Conservation (phyloP, 148 eudicot genomes). For the Euryodendron excelsum region DNA sequence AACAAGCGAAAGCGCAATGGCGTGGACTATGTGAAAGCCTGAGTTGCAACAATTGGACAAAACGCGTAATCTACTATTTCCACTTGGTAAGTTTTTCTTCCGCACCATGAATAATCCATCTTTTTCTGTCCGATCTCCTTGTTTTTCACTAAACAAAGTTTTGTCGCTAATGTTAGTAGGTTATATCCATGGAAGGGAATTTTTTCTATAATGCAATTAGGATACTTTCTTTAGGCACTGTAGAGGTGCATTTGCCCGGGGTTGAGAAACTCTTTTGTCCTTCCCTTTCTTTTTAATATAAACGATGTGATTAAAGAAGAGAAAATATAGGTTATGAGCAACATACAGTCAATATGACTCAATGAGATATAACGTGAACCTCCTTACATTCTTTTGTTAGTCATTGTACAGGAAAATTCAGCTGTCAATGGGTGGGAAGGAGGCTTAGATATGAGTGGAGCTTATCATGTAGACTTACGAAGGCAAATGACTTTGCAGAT, state of each 20-base stretch:
- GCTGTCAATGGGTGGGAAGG: slow-evolving; percentile 13
- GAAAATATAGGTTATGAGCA: not conserved
- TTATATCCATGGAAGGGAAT: not conserved
- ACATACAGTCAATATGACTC: not conserved
- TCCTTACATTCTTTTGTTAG: slow-evolving; percentile 16
- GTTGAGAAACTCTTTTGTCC: too few species aligned
- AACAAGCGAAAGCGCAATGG: slow-evolving; percentile 69
- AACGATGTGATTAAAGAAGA: not conserved
- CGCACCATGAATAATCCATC: not conserved
- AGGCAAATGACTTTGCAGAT: slow-evolving; percentile 12
- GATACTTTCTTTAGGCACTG: too few species aligned
- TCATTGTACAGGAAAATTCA: slow-evolving; percentile 17
- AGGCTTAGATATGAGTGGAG: slow-evolving; percentile 8
- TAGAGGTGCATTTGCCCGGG: too few species aligned
- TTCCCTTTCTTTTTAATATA: too few species aligned
- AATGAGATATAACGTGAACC: not conserved
- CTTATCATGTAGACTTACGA: not conserved
- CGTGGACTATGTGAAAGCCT: slow-evolving; percentile 44
- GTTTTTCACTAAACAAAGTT: not conserved
- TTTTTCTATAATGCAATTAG: too few species aligned
- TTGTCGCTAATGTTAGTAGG: not conserved
- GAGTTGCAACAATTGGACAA: slow-evolving; percentile 16
- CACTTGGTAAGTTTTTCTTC: slow-evolving; percentile 19
- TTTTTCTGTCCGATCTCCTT: not conserved
- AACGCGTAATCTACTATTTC: not conserved